Base-by-base conservation (phyloP, 768 basidiomycete species). In the Suillus plorans region DNA sequence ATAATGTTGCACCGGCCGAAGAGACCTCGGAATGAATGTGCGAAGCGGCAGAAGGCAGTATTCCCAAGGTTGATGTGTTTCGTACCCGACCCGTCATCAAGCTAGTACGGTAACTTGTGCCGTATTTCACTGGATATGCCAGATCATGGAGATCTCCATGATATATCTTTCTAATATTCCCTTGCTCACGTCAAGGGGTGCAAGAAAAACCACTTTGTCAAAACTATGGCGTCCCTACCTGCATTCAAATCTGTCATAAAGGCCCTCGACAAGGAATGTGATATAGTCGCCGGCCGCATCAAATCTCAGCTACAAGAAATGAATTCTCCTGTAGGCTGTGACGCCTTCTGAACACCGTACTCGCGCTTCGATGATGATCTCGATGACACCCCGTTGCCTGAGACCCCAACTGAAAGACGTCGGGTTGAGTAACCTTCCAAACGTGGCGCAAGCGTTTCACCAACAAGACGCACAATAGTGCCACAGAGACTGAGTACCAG, bases 41-140 rank as follows among this genome's bases (percentile, higher is more conserved):
- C 13, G 71, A 76, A 12, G 72, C 73, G 22, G 25, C 31, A 31
- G 81, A 84, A 66, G 66, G 58, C 2, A 68, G 62, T 0, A 61
- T 76, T 22, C 69, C 68, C 5, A 60, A 28, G 1, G 42, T 63
- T n/a, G 44, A 66, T 3, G 34, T 70, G 34, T 39, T 76, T 12
- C 72, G 62, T 60, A 61, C 69, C 28, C 28, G 28, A 25, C 25
- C 13, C 66, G 60, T 31, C 61, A 76, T n/a, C 68, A 73, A 22
- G 47, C 56, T 0, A 60, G 63, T 42, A 64, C 71, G 18, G 71
- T 80, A 28, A 76, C 69, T 47, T 80, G 77, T 53, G 78, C 78
- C 4, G 69, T 84, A 4, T 86, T 83, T 69, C 80, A 76, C 61
- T 86, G 84, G 84, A 75, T 80, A 3, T 82, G 76, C 58, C 77